A percentile compares a stretch with the other conserved stretches of the same genome.
Evolutionary conservation across 1,139 yeast species (phyloP).

Genomic region (Arxiozyma telluris): DNA sequence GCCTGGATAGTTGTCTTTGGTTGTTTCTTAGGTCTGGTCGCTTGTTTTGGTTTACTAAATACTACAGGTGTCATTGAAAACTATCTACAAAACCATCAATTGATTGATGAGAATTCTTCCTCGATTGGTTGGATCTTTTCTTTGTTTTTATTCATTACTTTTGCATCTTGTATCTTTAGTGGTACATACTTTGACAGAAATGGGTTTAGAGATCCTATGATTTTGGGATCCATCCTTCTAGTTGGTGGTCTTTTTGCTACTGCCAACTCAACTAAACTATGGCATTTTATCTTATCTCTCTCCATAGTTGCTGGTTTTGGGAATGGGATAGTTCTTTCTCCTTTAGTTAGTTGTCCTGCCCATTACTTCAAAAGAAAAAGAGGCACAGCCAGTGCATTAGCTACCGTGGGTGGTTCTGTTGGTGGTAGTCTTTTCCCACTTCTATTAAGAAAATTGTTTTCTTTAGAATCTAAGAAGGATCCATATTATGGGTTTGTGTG

Average conservation of each 20-base stretch:
- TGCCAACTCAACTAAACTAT: conserved; percentile 45
- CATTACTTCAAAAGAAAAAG: conserved; percentile 55
- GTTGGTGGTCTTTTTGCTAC: conserved; percentile 47
- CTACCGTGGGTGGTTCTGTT: conserved; percentile 59
- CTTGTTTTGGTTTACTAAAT: conserved; percentile 54
- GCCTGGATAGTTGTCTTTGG: conserved; percentile 53
- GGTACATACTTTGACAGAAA: conserved; percentile 55
- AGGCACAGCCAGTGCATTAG: conserved; percentile 53
- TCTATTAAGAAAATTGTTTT: conserved; percentile 45
- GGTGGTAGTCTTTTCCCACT: conserved; percentile 61
- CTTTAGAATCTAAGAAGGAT: conserved; percentile 8
- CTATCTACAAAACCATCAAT: conserved; percentile 45
- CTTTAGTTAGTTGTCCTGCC: conserved; percentile 49
- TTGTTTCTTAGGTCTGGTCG: conserved; percentile 47
- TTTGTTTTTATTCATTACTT: conserved; percentile 46
- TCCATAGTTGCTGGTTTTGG: conserved; percentile 53
- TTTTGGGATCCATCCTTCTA: conserved; percentile 39
- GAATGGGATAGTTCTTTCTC: conserved; percentile 48
- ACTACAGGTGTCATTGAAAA: conserved; percentile 57
- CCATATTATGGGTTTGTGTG: conserved; percentile 45
- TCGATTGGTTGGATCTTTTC: conserved; percentile 64
- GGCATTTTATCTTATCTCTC: conserved; percentile 52
- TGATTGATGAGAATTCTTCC: conserved; percentile 38
- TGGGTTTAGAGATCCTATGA: conserved; percentile 45
- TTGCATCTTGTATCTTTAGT: conserved; percentile 47